phyloP scores from a whole-genome alignment of 1,284 basidiomycete species.

The Tausonia pullulans region DNA sequence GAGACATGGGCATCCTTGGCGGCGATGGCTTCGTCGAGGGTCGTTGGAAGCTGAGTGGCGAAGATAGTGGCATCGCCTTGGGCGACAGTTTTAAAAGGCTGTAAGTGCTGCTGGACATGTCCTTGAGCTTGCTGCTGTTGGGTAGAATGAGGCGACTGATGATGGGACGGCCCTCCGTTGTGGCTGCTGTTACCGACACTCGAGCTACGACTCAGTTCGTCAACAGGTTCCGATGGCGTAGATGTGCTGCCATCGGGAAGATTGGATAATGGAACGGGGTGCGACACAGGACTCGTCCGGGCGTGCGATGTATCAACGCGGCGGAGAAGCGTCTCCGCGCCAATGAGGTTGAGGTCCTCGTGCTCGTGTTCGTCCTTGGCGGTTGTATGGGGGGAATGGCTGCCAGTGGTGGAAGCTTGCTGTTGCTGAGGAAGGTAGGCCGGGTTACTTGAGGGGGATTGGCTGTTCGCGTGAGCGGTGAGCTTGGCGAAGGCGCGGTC shows the following conservation, averaged over 20 bases:
- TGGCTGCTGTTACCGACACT: no score
- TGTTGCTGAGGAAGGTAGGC: no score
- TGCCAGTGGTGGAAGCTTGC: no score
- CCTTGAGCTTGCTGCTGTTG: no score
- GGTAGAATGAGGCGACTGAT: no score
- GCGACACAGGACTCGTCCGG: no score
- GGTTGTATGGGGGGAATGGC: neutral
- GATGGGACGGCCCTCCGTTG: neutral
- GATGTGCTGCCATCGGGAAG: neutral
- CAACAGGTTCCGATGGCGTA: no score
- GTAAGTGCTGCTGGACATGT: no score
- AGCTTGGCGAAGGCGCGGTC: neutral
- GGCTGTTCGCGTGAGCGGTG: neutral
- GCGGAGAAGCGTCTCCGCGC: neutral
- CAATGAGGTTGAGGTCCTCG: slow-evolving; percentile 2
- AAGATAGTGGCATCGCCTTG: neutral
- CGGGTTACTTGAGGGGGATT: no score
- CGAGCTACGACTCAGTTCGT: no score
- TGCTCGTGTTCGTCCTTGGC: neutral
- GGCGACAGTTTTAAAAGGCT: neutral
- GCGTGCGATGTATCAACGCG: neutral
- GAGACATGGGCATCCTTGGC: neutral
- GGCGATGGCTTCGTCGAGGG: slow-evolving; percentile 13
- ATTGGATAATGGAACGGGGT: no score
- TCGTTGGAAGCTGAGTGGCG: slow-evolving; percentile 2